Base-by-base conservation (phyloP, 768 basidiomycete genomes). In the Leccinum fibrillosum region DNA sequence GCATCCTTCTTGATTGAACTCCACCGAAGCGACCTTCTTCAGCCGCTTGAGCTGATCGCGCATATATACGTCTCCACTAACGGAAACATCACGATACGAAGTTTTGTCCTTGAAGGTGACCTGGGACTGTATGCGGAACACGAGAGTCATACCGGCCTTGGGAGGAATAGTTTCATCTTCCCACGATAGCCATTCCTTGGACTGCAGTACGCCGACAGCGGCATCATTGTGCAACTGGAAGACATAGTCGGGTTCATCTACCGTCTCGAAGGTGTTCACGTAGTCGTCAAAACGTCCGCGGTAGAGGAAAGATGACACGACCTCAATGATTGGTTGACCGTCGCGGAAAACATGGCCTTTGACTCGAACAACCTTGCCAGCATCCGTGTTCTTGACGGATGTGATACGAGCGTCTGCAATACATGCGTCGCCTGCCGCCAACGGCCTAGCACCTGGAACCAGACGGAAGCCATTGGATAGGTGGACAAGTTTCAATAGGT, bases 181-280 rank as follows among this genome's bases (percentile, higher is more conserved):
- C 96, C 95, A 98, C 52, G 88, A 86, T 75, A 98, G 94, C 97
- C 97, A 99, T 70, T 96, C 91, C 78, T 99, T 99, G 49, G 92
- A 92, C 69, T 90, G 86, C 6, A 99, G 78, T 17, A 98, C 92
- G 44, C 93, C 95, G 62, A 98, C 87, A 32, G 82, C 83, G 3
- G 93, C 90, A 62, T 93, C 88, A 5, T 81, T 86, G 34, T 80
- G 77, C 58, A 97, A 69, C 35, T 86, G 79, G 17, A 99, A 88
- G 28, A 86, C 71, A 72, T 96, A 97, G 63, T 95, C 92, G 0
- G 90, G 86, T 71, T 97, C 94, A 60, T 94, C 88, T 47, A 88
- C 81, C 12, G 87, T 88, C 74, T 98, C 94, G 74, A 99, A 99
- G 0, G 97, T 98, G 77, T 98, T 94, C 71, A 90, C 84, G 72